Percentiles rank a stretch among this genome's conserved stretches.
Conservation (phyloP, 768 basidiomycete species). For the Suillus lakei region DNA sequence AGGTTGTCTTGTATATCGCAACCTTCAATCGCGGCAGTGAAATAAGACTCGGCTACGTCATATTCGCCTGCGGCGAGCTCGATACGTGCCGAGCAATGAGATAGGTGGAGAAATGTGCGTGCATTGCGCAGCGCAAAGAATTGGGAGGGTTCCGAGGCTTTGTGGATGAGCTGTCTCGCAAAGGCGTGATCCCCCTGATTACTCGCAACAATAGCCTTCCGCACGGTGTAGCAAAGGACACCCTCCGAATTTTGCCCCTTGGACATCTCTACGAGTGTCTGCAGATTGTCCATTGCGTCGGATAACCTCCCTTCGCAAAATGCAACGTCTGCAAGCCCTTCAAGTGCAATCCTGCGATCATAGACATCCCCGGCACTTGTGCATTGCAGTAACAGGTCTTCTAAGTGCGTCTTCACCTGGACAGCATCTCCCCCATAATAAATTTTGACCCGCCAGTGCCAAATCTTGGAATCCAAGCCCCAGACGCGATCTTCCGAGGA, state of each 20-base stretch:
- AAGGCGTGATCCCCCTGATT: background rate
- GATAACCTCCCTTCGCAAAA: background rate
- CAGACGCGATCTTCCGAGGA: background rate
- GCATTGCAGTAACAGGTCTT: background rate
- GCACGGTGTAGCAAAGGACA: background rate
- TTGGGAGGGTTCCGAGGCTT: background rate
- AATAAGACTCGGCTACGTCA: background rate
- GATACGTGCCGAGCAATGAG: background rate
- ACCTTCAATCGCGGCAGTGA: background rate
- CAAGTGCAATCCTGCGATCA: rapidly evolving
- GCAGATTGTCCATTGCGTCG: background rate
- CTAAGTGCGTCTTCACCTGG: background rate
- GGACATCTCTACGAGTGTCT: background rate
- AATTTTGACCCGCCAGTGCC: background rate
- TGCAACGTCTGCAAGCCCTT: background rate
- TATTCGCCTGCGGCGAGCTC: background rate
- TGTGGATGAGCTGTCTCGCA: background rate
- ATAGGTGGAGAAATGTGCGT: background rate
- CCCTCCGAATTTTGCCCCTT: rapidly evolving
- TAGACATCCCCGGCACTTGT: too few relatives aligned
- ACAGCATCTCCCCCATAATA: background rate
- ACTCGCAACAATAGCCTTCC: background rate
- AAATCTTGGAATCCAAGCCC: background rate
- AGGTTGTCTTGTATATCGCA: background rate
- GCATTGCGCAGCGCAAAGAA: background rate